A percentile compares a stretch with the other conserved stretches of the same genome.
Conservation (phyloP, 257 asterid species). For the Perilla frutescens region DNA sequence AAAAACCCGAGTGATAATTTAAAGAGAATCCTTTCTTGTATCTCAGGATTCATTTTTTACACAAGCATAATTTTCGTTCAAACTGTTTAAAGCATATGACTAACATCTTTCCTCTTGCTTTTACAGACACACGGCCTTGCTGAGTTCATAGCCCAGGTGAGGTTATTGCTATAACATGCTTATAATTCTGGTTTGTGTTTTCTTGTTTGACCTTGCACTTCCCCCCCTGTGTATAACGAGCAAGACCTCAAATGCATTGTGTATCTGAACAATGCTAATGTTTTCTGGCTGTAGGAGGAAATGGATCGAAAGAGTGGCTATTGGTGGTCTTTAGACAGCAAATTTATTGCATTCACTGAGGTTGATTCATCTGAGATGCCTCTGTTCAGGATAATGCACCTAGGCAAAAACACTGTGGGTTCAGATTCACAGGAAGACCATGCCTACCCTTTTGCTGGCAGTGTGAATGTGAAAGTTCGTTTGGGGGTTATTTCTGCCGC, state of each 20-base stretch:
- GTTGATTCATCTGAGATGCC: slow-evolving; percentile 83
- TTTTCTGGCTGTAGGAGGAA: slow-evolving; percentile 76
- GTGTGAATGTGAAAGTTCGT: slow-evolving; percentile 78
- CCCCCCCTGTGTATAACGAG: slow-evolving; percentile 6
- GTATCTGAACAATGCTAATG: slow-evolving; percentile 18
- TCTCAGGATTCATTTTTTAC: neutral
- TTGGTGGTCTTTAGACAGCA: slow-evolving; percentile 99
- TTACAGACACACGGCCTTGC: slow-evolving; percentile 92
- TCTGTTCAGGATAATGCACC: slow-evolving; percentile 90
- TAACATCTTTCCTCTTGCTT: slow-evolving; percentile 40
- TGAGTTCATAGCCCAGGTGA: slow-evolving; percentile 96
- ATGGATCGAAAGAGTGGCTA: slow-evolving; percentile 94
- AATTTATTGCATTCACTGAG: slow-evolving; percentile 78
- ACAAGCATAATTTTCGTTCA: neutral
- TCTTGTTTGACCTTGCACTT: slow-evolving; percentile 18
- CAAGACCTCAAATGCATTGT: neutral
- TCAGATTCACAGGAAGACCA: slow-evolving; percentile 93
- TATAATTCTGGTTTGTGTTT: neutral
- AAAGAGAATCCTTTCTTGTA: neutral
- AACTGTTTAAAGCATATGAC: slow-evolving; percentile 24
- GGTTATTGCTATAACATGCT: slow-evolving; percentile 28
- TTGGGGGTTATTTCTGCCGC: slow-evolving; percentile 71
- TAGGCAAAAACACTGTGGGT: slow-evolving; percentile 74
- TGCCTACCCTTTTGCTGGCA: slow-evolving; percentile 91
- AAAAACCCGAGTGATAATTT: neutral